Conservation (phyloP, 2,329 filamentous ascomycete genomes). For the Aspergillus latus region DNA sequence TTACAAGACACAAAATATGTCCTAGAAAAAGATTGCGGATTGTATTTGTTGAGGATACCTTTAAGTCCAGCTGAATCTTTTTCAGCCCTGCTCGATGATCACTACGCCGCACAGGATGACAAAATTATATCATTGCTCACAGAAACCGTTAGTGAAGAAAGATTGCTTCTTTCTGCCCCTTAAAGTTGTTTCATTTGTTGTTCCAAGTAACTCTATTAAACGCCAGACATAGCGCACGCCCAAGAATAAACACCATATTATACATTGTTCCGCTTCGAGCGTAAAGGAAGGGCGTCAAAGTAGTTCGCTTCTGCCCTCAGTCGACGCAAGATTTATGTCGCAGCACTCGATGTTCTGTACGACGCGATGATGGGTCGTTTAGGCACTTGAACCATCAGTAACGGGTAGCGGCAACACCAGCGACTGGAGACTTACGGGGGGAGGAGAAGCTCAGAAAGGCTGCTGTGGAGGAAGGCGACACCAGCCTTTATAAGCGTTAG, state of each 20-base stretch:
- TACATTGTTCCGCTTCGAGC: conserved; percentile 25
- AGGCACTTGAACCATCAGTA: conserved; percentile 21
- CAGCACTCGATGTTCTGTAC: neutral
- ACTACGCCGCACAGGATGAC: too few species aligned
- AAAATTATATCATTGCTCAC: too few species aligned
- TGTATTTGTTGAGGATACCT: too few species aligned
- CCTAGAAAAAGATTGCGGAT: too few species aligned
- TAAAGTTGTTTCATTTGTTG: neutral
- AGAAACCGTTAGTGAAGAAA: too few species aligned
- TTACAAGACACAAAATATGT: too few species aligned
- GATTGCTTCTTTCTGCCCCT: too few species aligned
- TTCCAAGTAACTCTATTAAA: conserved; percentile 19
- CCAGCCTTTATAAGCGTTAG: conserved; percentile 52
- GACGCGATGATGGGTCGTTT: conserved; percentile 13
- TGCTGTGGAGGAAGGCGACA: conserved; percentile 66
- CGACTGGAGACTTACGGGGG: conserved; percentile 53
- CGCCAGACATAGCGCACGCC: conserved; percentile 19
- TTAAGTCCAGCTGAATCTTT: too few species aligned
- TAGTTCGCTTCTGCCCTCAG: conserved; percentile 1
- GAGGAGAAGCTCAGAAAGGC: conserved; percentile 66
- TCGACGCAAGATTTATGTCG: conserved; percentile 2
- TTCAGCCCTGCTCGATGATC: too few species aligned
- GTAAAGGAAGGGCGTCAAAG: conserved; percentile 13
- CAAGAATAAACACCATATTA: conserved; percentile 26
- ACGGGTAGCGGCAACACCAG: conserved; percentile 23